Base-by-base conservation (phyloP, 2,329 filamentous ascomycete genomes). In the Sclerotinia glacialis region DNA sequence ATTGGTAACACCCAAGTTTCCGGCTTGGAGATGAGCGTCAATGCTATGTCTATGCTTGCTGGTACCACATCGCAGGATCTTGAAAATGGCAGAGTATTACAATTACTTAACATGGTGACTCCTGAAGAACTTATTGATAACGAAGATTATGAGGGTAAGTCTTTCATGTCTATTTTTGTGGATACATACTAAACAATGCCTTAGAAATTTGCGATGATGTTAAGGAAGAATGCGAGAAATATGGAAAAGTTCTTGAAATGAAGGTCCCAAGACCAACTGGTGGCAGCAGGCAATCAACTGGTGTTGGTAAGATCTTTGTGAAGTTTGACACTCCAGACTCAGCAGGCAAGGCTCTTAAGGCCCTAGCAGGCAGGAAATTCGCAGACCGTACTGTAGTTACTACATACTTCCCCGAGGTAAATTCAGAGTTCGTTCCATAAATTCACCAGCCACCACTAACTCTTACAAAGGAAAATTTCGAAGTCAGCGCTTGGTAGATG, bases 51-150 rank as follows among this genome's bases (percentile, higher is more conserved):
- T 61, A 93, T 97, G 86, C 90, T 99, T 73, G 95, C 95, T 47
- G 93, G 94, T 67, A 96, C 95, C 26, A 92, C 89, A 3, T 90
- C 91, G 47, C 85, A 85, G 66, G 90, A 93, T 68, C 82, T 90
- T 44, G 93, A 96, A 72, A 87, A 89, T 68, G 91, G 91, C 71
- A 86, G 91, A 66, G 94, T 99, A 21, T 78, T 99, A 68, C 94
- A 97, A 79, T 82, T 99, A 69, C 86, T 99, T 75, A 99, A 99
- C 81, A 99, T 99, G 95, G 94, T 99, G 46, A 99, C 95, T 0
- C 85, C 93, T 0, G 95, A 99, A 74, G 95, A 99, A 79, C 82
- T 99, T 31, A 87, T 97, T 79, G 93, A 98, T 76, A 89, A 88
- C 62, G 93, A 98, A 46, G 95, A 99, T 75, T 98, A 97, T 75